Evolutionary conservation across 2,329 filamentous ascomycete species (phyloP), one percentile per base, ranked within the genome.

Genomic region (Arthrobotrys musiformis): DNA sequence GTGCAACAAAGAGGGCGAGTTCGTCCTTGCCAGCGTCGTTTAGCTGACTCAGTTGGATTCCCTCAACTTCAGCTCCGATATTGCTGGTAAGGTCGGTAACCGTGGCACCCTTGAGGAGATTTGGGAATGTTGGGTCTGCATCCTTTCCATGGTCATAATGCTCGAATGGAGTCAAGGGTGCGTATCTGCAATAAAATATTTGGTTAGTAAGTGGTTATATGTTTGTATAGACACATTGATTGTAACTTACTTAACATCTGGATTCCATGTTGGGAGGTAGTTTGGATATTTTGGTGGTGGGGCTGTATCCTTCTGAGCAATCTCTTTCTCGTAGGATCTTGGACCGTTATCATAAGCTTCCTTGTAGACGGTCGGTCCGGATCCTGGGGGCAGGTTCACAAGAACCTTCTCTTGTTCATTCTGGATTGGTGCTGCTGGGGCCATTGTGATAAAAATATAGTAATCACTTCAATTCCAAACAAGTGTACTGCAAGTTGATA

Each of bases 131-230:
- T 0, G 88, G 85, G 81, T 94, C 90, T 54, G 92, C 92, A 80
- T 93, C 90, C 80, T 90, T 90, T 80, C 92, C 92, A 80, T 91
- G 91, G 69, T 94, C 92, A 79, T 89, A 88, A 82, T 93, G 91
- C 81, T 91, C 86, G 80, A 93, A 94, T 0, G 87, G 88, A 78
- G 90, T 84, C 6, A 92, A 86, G 5, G 91, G 90, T 69, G 88
- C 86, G 80, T 90, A 92, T 79, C 84, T 87, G 26, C 7, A 30
- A n/a, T 26, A 13, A 28, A 40, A 11, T 13, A 8, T 35, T 4
- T 7, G 40, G 28, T 37, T 9, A 48, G 44, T 2, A 13, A 9
- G 7, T 9, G 4, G 17, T 15, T 22, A 24, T n/a, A n/a, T n/a
- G n/a, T n/a, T n/a, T n/a, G n/a, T n/a, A n/a, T 2, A 13, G 3